Percentiles rank a stretch among this genome's conserved stretches.
Evolutionary conservation across 352 stramenopile species (phyloP).

Genomic region (Pythium dissimile): DNA sequence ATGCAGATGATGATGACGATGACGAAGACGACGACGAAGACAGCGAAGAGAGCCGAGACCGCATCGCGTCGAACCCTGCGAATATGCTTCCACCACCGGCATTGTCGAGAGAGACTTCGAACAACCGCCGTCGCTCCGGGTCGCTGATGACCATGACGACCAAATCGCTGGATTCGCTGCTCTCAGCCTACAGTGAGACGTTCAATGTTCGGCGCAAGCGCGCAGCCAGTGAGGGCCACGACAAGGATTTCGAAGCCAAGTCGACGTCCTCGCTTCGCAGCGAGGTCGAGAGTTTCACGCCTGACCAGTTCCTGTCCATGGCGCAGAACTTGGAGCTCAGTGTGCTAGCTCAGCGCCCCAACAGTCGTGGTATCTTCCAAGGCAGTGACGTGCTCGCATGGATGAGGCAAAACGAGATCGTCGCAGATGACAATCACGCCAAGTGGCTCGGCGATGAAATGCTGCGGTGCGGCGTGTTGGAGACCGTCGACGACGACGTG

Average conservation of each 20-base stretch:
- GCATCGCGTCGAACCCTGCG: slow-evolving; percentile 48
- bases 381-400: slow-evolving; percentile 59
- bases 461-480: slow-evolving; percentile 52
- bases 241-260: slow-evolving; percentile 26
- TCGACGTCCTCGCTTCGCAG: slow-evolving; percentile 30
- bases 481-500: slow-evolving; percentile 16
- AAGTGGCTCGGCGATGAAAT: slow-evolving; percentile 76
- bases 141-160: slow-evolving; percentile 59
- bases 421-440: slow-evolving; percentile 62
- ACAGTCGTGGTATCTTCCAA: slow-evolving; percentile 45
- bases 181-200: slow-evolving; percentile 50
- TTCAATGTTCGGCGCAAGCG: slow-evolving; percentile 43
- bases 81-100: background rate
- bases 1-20: slow-evolving; percentile 21
- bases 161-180: slow-evolving; percentile 70
- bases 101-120: slow-evolving; percentile 32
- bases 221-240: slow-evolving; percentile 56
- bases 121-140: slow-evolving; percentile 41
- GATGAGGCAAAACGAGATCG: slow-evolving; percentile 81
- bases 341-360: slow-evolving; percentile 40
- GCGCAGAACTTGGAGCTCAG: slow-evolving; percentile 70
- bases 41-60: slow-evolving; percentile 48
- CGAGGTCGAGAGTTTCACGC: slow-evolving; percentile 73
- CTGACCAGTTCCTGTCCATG: slow-evolving; percentile 74
- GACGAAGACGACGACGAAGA: slow-evolving; percentile 28